Base-by-base conservation (phyloP, 441 rosid genomes). In the Viola pubescens region DNA sequence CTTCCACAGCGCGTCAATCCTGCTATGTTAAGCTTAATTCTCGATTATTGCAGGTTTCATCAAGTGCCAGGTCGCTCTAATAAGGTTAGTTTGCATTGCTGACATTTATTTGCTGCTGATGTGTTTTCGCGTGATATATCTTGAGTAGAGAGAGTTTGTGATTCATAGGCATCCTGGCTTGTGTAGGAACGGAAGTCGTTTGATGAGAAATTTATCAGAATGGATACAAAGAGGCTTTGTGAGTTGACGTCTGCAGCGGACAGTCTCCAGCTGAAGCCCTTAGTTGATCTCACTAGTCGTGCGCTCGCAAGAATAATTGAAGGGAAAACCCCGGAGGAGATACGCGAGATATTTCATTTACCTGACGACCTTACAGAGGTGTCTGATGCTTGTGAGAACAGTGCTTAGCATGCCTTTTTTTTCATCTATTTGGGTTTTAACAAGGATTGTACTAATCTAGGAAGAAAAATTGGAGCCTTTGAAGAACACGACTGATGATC, bases 281-380 rank as follows among this genome's bases (percentile, higher is more conserved):
- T 84, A 70, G 89, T 84, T 62, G 89, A 84, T 78, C 82, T 84
- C 4, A 81, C 89, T 9, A 81, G 89, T 42, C 81, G 82, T 46
- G 81, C 89, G 34, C 83, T 84, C 65, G 87, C 87, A 40, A 70
- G 83, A 56, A 76, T 84, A 55, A 84, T 84, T 60, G 89, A 84
- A 70, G 87, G 89, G 55, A 84, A 84, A 76, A 73, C 85, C 19
- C 83, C 89, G 0, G 89, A 84, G 72, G 89, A 84, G 73, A 84
- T 84, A 73, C 81, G 89, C 4, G 85, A 81, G 73, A 84, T 76
- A 67, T 84, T 84, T 76, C 85, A 84, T 80, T 71, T 81, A 67
- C 85, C 87, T 12, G 87, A 80, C 76, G 89, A 84, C 62, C 89
- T 84, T 40, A 81, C 89, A 8, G 85, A 84, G 83, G 89, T 81